Evolutionary conservation across 202 grass and related monocot genomes (phyloP), one percentile per base, ranked within the genome.

Genomic region (Eragrostis tef): DNA sequence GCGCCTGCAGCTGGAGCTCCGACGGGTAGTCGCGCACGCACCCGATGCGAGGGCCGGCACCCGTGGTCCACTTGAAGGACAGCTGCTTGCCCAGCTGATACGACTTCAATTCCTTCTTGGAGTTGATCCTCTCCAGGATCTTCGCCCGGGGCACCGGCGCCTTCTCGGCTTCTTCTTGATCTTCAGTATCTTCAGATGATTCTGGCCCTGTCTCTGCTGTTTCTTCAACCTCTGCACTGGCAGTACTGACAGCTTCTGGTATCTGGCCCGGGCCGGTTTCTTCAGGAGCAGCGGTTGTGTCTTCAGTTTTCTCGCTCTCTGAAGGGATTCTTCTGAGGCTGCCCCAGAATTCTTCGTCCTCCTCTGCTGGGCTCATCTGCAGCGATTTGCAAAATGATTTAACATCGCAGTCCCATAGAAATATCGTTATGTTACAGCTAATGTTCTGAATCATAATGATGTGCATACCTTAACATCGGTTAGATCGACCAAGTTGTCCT

Each of bases 21-120:
- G 92, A 85, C 27, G 95, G 95, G 78, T 93, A 98, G 80, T 98
- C 95, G 53, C 92, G 90, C 29, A 98, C 88, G 52, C 90, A 98
- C 49, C 88, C 92, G 67, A 98, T 98, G 16, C 95, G 79, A 56
- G 95, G 95, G 0, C 95, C 95, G 0, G 88, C 93, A 2, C 95
- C 95, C 3, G 88, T 90, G 15, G 92, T 86, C 95, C 95, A 98
- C 71, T 85, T 93, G 79, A 90, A 93, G 6, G 95, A 89, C 41
- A 98, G 53, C 48, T 93, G 90, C 82, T 90, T 98, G 20, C 95
- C 95, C 42, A 98, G 79, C 79, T 98, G 95, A 65, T 90, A 94
- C 0, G 90, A 93, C 47, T 89, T 88, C 86, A 91, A 78, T 51
- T 54, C 88, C 78, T 94, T 98, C 90, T 85, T 98, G 20, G 92